Conservation (phyloP, 495 filamentous ascomycete species). For the Xylaria sp. region DNA sequence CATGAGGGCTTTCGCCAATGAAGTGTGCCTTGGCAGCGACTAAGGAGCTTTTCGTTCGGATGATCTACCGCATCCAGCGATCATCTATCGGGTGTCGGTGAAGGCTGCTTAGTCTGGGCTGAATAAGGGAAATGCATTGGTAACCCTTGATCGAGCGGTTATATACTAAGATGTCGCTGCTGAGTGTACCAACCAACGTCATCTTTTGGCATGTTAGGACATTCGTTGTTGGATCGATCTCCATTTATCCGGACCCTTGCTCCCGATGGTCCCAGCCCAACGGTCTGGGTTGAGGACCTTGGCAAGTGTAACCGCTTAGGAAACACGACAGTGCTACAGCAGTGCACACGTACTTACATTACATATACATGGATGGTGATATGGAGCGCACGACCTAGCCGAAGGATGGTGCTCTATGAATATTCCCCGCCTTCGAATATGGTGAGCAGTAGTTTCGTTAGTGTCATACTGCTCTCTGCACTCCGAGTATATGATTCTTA, state of each 20-base stretch:
- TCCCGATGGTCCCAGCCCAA: constrained; percentile 29
- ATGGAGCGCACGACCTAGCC: background rate
- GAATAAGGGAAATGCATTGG: constrained; percentile 26
- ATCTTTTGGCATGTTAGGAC: constrained; percentile 24
- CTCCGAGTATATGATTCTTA: background rate
- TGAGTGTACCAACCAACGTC: constrained; percentile 18
- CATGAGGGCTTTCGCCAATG: constrained; percentile 16
- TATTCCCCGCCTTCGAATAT: background rate
- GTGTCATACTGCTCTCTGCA: background rate
- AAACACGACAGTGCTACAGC: constrained; percentile 11
- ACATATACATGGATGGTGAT: constrained; percentile 1
- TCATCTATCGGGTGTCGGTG: constrained; percentile 26
- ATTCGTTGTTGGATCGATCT: constrained; percentile 22
- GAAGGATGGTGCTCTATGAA: background rate
- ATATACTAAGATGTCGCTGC: constrained; percentile 20
- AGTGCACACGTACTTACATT: too few species aligned
- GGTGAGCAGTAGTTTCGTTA: background rate
- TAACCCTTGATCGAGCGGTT: constrained; percentile 21
- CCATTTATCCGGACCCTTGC: constrained; percentile 32
- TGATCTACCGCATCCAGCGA: constrained; percentile 28
- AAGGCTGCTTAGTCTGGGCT: constrained; percentile 24
- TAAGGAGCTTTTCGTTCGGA: constrained; percentile 20
- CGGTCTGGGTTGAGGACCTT: constrained; percentile 29
- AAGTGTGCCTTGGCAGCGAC: constrained; percentile 20
- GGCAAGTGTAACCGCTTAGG: constrained; percentile 19